phyloP scores from a whole-genome alignment of 768 basidiomycete genomes.

The Calocybe gangraenosa region DNA sequence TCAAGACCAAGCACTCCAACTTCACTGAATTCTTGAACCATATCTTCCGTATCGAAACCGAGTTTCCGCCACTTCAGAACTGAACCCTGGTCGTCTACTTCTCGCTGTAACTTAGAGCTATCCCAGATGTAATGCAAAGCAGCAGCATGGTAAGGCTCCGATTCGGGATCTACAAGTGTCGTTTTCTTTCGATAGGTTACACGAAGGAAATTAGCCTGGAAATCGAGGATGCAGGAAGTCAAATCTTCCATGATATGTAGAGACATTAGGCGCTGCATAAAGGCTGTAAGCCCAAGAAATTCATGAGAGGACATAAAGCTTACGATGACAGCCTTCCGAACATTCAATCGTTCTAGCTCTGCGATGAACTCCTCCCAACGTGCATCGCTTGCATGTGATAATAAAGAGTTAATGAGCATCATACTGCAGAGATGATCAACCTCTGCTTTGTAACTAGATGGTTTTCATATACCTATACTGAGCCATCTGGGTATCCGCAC shows the following conservation, averaged over 20 bases:
- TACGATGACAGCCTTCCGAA: slow-evolving; percentile 80
- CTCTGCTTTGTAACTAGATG: slow-evolving; percentile 26
- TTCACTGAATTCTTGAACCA: slow-evolving; percentile 71
- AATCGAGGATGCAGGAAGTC: slow-evolving; percentile 80
- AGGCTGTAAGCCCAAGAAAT: neutral
- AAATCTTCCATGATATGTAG: slow-evolving; percentile 75
- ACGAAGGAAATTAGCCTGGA: slow-evolving; percentile 81
- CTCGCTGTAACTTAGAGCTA: slow-evolving; percentile 51
- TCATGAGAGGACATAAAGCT: slow-evolving; percentile 19
- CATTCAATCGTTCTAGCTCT: slow-evolving; percentile 71
- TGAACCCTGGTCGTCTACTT: slow-evolving; percentile 43
- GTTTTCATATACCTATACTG: slow-evolving; percentile 67
- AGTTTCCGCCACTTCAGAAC: slow-evolving; percentile 70
- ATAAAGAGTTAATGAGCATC: slow-evolving; percentile 85
- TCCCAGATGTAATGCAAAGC: slow-evolving; percentile 69
- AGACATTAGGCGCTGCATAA: slow-evolving; percentile 70
- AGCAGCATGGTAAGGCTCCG: slow-evolving; percentile 51
- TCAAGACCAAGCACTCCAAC: slow-evolving; percentile 81
- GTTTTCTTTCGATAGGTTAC: slow-evolving; percentile 79
- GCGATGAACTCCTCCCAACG: slow-evolving; percentile 78
- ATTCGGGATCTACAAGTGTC: slow-evolving; percentile 67
- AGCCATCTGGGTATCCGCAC: slow-evolving; percentile 82
- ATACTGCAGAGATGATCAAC: no score
- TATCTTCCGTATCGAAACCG: slow-evolving; percentile 74
- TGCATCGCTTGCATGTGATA: slow-evolving; percentile 73